Conservation (phyloP, 2,329 filamentous ascomycete species). For the Xylaria arbuscula region DNA sequence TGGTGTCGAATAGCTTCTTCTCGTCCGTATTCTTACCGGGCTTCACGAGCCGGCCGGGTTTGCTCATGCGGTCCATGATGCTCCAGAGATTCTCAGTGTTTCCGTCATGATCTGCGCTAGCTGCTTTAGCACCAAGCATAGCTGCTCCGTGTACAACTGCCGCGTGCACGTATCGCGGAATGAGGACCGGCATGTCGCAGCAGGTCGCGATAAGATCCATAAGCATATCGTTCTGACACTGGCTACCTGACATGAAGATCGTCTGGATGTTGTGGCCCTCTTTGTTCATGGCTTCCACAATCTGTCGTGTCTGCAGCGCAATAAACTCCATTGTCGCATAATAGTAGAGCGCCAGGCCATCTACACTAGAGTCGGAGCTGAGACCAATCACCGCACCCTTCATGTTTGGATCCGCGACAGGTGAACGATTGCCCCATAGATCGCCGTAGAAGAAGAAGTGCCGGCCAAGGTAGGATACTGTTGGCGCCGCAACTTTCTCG, state of each 20-base stretch:
- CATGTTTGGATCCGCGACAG: constrained; percentile 93
- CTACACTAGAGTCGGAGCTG: constrained; percentile 85
- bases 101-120: constrained; percentile 79
- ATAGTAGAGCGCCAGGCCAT: constrained; percentile 90
- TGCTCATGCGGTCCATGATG: constrained; percentile 98
- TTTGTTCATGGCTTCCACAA: constrained; percentile 92
- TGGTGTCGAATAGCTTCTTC: constrained; percentile 83
- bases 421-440: constrained; percentile 95
- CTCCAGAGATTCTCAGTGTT: constrained; percentile 90
- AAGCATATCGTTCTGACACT: constrained; percentile 94
- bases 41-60: constrained; percentile 85
- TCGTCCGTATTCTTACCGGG: constrained; percentile 78
- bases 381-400: constrained; percentile 88
- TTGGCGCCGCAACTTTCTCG: constrained; percentile 75
- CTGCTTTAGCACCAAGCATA: constrained; percentile 98
- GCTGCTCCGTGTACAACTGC: constrained; percentile 98
- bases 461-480: constrained; percentile 84
- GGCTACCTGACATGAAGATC: constrained; percentile 99
- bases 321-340: constrained; percentile 99
- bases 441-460: constrained; percentile 99
- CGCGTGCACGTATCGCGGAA: constrained; percentile 92
- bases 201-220: constrained; percentile 92
- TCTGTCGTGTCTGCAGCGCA: constrained; percentile 94
- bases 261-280: constrained; percentile 87
- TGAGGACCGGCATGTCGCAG: constrained; percentile 91